These are phyloP conservation scores for Boechera stricta DNA, from an alignment of 345 rosid species.

Conservation along the genomic window DNA sequence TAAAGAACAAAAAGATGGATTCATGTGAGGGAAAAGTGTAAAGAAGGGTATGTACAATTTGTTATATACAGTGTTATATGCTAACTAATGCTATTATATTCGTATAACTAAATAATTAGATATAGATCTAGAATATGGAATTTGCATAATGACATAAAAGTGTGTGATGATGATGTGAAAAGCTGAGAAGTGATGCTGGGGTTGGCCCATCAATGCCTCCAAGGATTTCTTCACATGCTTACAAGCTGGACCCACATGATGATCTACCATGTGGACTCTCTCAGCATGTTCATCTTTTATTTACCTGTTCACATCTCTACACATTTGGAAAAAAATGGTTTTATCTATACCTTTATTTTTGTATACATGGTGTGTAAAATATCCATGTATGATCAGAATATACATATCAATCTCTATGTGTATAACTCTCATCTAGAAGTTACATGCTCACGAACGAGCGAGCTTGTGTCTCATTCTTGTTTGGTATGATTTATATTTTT, in stretches of 20 bases:
- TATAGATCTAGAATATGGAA: slow-evolving; percentile 39
- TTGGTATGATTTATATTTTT: background rate
- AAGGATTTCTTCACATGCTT: slow-evolving; percentile 51
- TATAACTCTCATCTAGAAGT: background rate
- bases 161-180: slow-evolving; percentile 39
- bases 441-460: slow-evolving; percentile 3
- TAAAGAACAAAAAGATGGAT: slow-evolving; percentile 48
- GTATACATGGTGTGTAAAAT: background rate
- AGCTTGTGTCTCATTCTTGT: background rate
- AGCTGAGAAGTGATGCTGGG: slow-evolving; percentile 42
- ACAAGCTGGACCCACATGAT: slow-evolving; percentile 49
- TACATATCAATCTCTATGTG: background rate
- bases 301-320: background rate
- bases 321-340: background rate
- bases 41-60: slow-evolving; percentile 41
- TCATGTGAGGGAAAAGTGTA: slow-evolving; percentile 50
- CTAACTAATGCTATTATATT: background rate
- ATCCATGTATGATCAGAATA: background rate
- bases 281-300: background rate
- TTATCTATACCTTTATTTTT: background rate
- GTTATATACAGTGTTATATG: slow-evolving; percentile 24
- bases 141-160: slow-evolving; percentile 45
- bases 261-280: slow-evolving; percentile 36
- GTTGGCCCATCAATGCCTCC: slow-evolving; percentile 47
- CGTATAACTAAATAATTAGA: background rate